Evolutionary conservation across 2,329 filamentous ascomycete species (phyloP), one percentile per base, ranked within the genome.

Genomic region (Neonectria magnoliae): DNA sequence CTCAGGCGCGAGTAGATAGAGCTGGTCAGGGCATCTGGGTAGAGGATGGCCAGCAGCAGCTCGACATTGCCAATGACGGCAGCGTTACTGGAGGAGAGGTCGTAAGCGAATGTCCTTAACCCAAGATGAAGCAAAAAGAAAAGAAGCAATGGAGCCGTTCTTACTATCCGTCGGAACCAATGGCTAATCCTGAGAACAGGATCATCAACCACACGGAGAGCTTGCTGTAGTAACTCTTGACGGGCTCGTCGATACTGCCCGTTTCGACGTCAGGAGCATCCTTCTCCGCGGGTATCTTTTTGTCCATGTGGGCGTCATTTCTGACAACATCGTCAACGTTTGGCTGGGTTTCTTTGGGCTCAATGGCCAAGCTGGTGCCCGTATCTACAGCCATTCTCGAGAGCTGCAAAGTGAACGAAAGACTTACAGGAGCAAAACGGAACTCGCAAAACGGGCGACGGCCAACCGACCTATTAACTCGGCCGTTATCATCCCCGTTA

Each of bases 1-100:
- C 83, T 84, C 4, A 88, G 81, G 6, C 85, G 79, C 3, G 82
- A 79, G 71, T 84, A 84, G 70, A 85, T 83, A 11, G 77, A 70
- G 11, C 73, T 76, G 20, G 82, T 82, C 25, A 83, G 67, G 8
- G 73, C 75, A 5, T 83, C 77, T 2, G 81, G 80, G 69, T 84
- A 84, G 10, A 84, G 68, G 53, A 79, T 64, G 2, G 75, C 76
- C 20, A 82, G 74, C 2, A 84, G 71, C 5, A 82, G 74, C 57
- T 82, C 76, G 41, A 83, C 73, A 57, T 83, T 83, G 36, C 82
- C 82, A 64, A 83, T 82, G 38, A 83, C 78, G 11, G 80, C 76
- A 14, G 80, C 79, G 67, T 82, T 82, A 70, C 79, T 79, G 50
- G 25, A 41, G 48, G 41, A 50, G 14, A 9, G 44, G 11, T 31